Evolutionary conservation across 1,284 basidiomycete genomes (phyloP), one percentile per base, ranked within the genome.

Genomic region (Cutaneotrichosporon sp.): DNA sequence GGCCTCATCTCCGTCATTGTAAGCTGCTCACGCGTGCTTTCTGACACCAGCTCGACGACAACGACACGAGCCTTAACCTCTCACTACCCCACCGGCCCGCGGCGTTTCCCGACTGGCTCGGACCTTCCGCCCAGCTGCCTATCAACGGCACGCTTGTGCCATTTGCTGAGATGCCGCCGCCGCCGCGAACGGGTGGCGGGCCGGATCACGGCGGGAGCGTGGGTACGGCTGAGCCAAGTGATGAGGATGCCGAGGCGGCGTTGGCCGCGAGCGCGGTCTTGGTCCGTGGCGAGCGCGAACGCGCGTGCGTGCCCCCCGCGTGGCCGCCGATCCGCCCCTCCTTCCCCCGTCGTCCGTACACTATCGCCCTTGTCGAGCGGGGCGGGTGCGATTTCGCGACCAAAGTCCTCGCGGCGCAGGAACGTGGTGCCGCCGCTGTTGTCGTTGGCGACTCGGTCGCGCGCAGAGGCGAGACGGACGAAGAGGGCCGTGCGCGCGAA

Each of bases 381-480:
- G 90, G 90, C 0, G 77, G 82, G 44, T 96, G 91, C 68, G 84
- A 89, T 50, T 96, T 96, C 68, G 85, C 88, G 13, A 84, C 84
- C 63, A 96, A 96, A 77, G 87, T 81, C 53, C 77, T 87, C 45
- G 84, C 88, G 64, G 88, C 90, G 1, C 88, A 92, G 70, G 77
- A 80, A 39, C 76, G 89, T 12, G 90, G 90, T n/a, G 90, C 90
- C 1, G 81, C 79, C 59, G 90, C 85, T 1, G 85, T 92, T 22
- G 83, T 94, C n/a, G 88, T 96, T 1, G 91, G 90, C 40, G 90
- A 91, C 45, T 80, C 54, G 35, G 55, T 54, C 14, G 60, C 58
- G 26, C 56, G 62, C 13, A 40, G 52, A 3, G 67, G 63, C 12
- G 74, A 77, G 62, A 69, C 60, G 8, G 72, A 73, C 26, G 67